phyloP scores from a whole-genome alignment of 345 rosid species.

The Bruguiera gymnorhiza region DNA sequence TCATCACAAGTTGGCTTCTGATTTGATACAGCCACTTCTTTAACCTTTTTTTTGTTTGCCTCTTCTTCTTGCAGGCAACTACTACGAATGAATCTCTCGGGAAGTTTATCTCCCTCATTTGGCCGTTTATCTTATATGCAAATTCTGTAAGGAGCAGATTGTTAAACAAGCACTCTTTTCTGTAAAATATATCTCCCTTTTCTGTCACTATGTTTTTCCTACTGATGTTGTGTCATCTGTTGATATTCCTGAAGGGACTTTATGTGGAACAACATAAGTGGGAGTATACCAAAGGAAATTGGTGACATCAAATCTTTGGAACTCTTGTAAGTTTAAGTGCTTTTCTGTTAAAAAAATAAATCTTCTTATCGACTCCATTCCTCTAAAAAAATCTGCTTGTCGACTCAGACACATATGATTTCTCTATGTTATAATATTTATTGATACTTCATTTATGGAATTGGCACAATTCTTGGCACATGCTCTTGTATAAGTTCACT shows the following conservation, averaged over 20 bases:
- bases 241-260: slow-evolving; percentile 59
- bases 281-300: slow-evolving; percentile 86
- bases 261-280: slow-evolving; percentile 88
- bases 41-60: neutral
- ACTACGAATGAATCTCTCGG: slow-evolving; percentile 66
- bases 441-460: neutral
- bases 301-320: slow-evolving; percentile 66
- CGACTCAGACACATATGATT: too few relatives aligned
- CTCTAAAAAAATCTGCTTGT: too few relatives aligned
- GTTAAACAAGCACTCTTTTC: slow-evolving; percentile 1
- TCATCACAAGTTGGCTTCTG: neutral
- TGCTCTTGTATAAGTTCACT: slow-evolving; percentile 6
- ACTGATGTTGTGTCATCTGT: slow-evolving; percentile 13
- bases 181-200: neutral
- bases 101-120: slow-evolving; percentile 74
- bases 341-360: neutral
- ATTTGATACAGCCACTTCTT: neutral
- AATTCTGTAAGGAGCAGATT: slow-evolving; percentile 56
- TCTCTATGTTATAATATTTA: too few relatives aligned
- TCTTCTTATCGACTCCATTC: neutral
- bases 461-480: neutral
- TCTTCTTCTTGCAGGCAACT: slow-evolving; percentile 58
- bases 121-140: slow-evolving; percentile 56
- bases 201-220: neutral
- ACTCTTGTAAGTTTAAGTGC: slow-evolving; percentile 67